phyloP scores from a whole-genome alignment of 2,329 filamentous ascomycete genomes.

The Colletotrichum sublineola region DNA sequence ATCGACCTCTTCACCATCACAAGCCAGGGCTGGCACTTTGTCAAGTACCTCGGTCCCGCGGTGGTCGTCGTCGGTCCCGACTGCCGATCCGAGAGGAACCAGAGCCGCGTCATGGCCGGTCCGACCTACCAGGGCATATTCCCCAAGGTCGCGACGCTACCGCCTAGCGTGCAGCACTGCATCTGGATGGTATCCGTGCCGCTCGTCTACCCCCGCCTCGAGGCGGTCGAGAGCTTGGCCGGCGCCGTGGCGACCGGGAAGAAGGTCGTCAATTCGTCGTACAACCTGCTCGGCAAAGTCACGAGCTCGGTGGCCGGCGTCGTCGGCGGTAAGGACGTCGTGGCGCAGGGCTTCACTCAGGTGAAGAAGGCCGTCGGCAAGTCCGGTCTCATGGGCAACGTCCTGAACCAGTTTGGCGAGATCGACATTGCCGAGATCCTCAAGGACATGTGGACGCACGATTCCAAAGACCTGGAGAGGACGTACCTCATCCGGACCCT shows the following conservation, averaged over 20 bases:
- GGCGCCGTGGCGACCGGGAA: slow-evolving; percentile 95
- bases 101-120: slow-evolving; percentile 92
- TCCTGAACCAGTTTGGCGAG: slow-evolving; percentile 96
- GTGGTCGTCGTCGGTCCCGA: slow-evolving; percentile 92
- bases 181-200: slow-evolving; percentile 96
- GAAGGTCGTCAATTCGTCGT: slow-evolving; percentile 95
- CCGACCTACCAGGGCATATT: slow-evolving; percentile 98
- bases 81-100: slow-evolving; percentile 90
- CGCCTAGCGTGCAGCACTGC: slow-evolving; percentile 94
- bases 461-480: slow-evolving; percentile 95
- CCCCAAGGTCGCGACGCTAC: slow-evolving; percentile 91
- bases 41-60: slow-evolving; percentile 94
- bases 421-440: slow-evolving; percentile 95
- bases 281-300: slow-evolving; percentile 95
- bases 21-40: slow-evolving; percentile 97
- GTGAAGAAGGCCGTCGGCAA: slow-evolving; percentile 98
- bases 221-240: slow-evolving; percentile 90
- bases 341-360: slow-evolving; percentile 91
- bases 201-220: slow-evolving; percentile 89
- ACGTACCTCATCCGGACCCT: slow-evolving; percentile 97
- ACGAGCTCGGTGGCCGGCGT: slow-evolving; percentile 96
- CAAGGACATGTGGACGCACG: slow-evolving; percentile 97
- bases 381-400: slow-evolving; percentile 92
- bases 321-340: slow-evolving; percentile 93
- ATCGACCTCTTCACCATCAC: slow-evolving; percentile 96